Base-by-base conservation (phyloP, 176 grass and related monocot species). In the Olyra latifolia region DNA sequence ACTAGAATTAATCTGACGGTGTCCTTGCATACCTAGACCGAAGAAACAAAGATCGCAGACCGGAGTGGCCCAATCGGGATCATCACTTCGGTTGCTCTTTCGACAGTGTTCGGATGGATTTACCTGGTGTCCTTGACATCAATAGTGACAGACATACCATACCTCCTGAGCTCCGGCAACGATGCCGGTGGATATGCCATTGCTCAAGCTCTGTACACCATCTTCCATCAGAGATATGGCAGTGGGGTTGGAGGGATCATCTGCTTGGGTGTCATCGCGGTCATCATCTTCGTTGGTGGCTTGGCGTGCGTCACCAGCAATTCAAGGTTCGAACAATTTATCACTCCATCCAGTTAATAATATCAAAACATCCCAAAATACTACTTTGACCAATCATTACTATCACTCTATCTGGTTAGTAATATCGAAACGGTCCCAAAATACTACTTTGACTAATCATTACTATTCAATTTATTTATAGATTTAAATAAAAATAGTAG, bases 21-120 rank as follows among this genome's bases (percentile, higher is more conserved):
- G 32, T 4, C 9, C 12, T 30, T 30, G 32, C 12, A 10, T 4
- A n/a, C 72, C 54, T 24, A 92, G 93, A 82, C 78, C 14, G 93
- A 95, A 74, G 93, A 95, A 75, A 95, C 93, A 8, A 95, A 95
- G 74, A 90, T 83, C 4, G 93, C 93, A 9, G 93, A 77, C 3
- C 72, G 69, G 74, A 89, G 87, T 20, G 93, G 89, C 0, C 87
- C 89, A 4, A 77, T 68, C 8, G 93, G 89, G 38, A 85, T 95
- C 41, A 70, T 95, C 46, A 81, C 71, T 3, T 79, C 93, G 0
- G 87, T 90, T 1, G 81, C 56, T 20, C 66, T 95, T 10, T 74
- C 89, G 5, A 82, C 83, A 11, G 27, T 86, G 9, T 78, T 87
- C 6, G 93, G 93, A 1, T 95, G 89, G 93, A 63, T 77, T 5